These are phyloP conservation scores for Colletotrichum filicis DNA, from an alignment of 2,329 filamentous ascomycete genomes.

Conservation along the genomic window DNA sequence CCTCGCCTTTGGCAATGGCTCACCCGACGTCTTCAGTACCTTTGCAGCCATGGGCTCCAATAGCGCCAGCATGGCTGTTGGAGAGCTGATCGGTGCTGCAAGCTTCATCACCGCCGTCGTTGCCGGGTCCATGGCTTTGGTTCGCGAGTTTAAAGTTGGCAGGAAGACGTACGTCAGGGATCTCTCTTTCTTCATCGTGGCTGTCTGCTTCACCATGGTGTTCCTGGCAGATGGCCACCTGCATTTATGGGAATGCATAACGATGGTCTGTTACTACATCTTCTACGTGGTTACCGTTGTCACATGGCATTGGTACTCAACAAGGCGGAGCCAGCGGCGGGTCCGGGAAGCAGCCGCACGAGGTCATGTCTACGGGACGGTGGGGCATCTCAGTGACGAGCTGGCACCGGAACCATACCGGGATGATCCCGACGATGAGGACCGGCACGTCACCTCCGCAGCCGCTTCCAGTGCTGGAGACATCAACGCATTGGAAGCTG, in stretches of 20 bases:
- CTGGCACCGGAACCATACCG: conserved; percentile 70
- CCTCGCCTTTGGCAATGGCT: conserved; percentile 96
- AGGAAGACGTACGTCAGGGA: conserved; percentile 91
- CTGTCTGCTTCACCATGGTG: conserved; percentile 86
- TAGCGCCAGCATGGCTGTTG: conserved; percentile 95
- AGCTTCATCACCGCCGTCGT: conserved; percentile 97
- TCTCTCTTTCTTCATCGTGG: conserved; percentile 89
- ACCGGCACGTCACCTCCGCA: conserved; percentile 36
- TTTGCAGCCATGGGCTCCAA: conserved; percentile 98
- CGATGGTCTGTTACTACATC: conserved; percentile 91
- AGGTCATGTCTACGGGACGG: conserved; percentile 75
- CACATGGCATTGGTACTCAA: conserved; percentile 88
- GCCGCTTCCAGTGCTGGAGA: conserved; percentile 43
- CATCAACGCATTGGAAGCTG: conserved; percentile 56
- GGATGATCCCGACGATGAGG: conserved; percentile 64
- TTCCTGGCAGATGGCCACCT: conserved; percentile 88
- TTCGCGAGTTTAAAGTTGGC: conserved; percentile 93
- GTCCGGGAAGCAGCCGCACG: conserved; percentile 78
- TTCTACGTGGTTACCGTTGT: conserved; percentile 93
- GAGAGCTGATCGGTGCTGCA: conserved; percentile 93
- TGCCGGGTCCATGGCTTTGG: conserved; percentile 95
- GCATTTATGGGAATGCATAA: conserved; percentile 86
- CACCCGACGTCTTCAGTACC: conserved; percentile 97
- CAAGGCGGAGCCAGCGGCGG: conserved; percentile 67
- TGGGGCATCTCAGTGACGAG: conserved; percentile 63